Evolutionary conservation across 768 basidiomycete genomes (phyloP).

Genomic region (Epithele typhae): DNA sequence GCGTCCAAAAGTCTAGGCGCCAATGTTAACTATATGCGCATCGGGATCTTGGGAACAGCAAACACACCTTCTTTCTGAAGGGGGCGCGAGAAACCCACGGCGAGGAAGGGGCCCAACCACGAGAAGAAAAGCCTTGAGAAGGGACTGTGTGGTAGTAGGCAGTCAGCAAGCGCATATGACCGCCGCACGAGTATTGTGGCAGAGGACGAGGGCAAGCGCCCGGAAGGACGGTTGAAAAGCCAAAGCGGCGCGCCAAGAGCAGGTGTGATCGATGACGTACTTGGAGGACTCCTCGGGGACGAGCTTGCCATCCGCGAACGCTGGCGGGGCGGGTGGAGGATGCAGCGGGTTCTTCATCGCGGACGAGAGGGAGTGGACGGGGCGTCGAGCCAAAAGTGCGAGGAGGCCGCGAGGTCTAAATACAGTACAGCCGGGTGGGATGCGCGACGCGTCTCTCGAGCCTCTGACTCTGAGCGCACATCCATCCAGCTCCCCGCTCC

Average conservation of each 20-base stretch:
- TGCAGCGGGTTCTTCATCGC: constrained; percentile 18
- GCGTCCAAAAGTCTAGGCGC: constrained; percentile 6
- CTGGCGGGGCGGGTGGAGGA: constrained; percentile 45
- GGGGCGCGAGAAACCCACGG: constrained; percentile 56
- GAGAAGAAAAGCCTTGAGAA: constrained; percentile 44
- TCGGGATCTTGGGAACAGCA: too few relatives aligned
- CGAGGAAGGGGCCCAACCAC: constrained; percentile 53
- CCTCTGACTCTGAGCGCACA: too few relatives aligned
- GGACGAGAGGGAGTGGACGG: not conserved
- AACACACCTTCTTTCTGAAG: constrained; percentile 48
- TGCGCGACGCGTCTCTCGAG: too few relatives aligned
- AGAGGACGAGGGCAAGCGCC: not conserved
- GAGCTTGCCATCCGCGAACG: constrained; percentile 41
- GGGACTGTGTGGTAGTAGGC: constrained; percentile 26
- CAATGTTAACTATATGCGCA: too few relatives aligned
- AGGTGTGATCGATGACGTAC: not conserved
- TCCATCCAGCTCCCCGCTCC: too few relatives aligned
- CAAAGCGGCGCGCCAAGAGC: too few relatives aligned
- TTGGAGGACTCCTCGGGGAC: constrained; percentile 36
- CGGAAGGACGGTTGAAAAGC: not conserved
- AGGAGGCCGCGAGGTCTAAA: too few relatives aligned
- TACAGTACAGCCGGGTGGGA: too few relatives aligned
- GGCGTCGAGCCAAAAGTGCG: too few relatives aligned
- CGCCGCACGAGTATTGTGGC: too few relatives aligned
- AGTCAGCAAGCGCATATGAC: too few relatives aligned